A percentile compares a stretch with the other conserved stretches of the same genome.
phyloP scores from a whole-genome alignment of 2,329 filamentous ascomycete genomes.

The Curvularia sp. region DNA sequence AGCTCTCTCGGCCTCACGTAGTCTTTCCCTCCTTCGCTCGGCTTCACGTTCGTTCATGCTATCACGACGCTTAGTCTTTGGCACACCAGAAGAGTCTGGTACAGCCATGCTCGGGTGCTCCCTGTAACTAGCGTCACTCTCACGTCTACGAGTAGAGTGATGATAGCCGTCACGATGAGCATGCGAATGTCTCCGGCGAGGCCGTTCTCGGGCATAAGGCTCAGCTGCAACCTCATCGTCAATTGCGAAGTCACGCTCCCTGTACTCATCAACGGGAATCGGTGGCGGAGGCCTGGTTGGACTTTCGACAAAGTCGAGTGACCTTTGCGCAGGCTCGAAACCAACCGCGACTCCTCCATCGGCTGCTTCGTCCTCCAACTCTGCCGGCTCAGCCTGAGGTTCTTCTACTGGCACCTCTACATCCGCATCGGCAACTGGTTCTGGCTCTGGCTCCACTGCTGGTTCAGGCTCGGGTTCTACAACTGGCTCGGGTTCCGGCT shows the following conservation, averaged over 20 bases:
- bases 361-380: neutral
- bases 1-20: constrained; percentile 30
- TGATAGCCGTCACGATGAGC: constrained; percentile 37
- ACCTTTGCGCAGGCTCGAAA: constrained; percentile 1
- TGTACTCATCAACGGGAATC: constrained; percentile 11
- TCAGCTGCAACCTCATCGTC: constrained; percentile 32
- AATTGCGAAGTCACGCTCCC: constrained; percentile 38
- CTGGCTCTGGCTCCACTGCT: neutral
- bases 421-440: neutral
- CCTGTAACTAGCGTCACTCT: constrained; percentile 41
- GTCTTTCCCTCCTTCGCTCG: constrained; percentile 27
- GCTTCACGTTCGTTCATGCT: constrained; percentile 44
- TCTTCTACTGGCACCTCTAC: constrained; percentile 3
- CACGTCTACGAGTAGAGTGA: constrained; percentile 38
- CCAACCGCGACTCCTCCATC: constrained; percentile 1
- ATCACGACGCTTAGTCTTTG: constrained; percentile 40
- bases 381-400: constrained; percentile 3
- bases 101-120: constrained; percentile 33
- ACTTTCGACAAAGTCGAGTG: constrained; percentile 8
- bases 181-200: constrained; percentile 41
- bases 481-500: neutral
- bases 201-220: constrained; percentile 34
- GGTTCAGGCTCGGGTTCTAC: neutral
- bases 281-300: neutral
- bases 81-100: constrained; percentile 24